Percentiles rank a stretch among this genome's conserved stretches.
These are phyloP conservation scores for Apiotrichum porosum DNA, from an alignment of 1,284 basidiomycete species.

Conservation along the genomic window DNA sequence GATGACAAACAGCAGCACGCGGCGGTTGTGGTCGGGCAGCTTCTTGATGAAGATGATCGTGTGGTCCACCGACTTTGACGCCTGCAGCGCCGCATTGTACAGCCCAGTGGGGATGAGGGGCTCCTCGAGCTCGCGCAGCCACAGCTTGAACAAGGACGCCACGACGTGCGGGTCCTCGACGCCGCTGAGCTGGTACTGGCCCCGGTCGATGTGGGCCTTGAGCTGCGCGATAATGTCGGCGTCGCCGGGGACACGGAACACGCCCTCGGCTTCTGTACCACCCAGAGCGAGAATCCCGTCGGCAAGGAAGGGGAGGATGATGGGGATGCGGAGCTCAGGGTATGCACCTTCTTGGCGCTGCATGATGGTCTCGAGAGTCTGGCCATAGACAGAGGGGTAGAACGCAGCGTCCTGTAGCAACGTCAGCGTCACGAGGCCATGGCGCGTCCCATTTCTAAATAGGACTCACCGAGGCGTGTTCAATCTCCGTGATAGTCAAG, in stretches of 20 bases:
- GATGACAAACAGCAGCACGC: constrained; percentile 77
- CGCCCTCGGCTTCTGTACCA: constrained; percentile 75
- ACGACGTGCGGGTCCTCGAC: constrained; percentile 83
- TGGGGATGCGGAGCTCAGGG: constrained; percentile 74
- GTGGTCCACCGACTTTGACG: constrained; percentile 59
- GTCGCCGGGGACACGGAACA: constrained; percentile 86
- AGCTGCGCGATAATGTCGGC: constrained; percentile 76
- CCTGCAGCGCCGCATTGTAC: constrained; percentile 64
- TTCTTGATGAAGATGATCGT: constrained; percentile 68
- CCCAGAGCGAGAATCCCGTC: constrained; percentile 83
- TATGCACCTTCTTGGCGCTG: constrained; percentile 77
- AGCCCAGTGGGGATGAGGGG: constrained; percentile 68
- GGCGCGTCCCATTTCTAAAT: background rate
- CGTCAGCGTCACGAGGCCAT: background rate
- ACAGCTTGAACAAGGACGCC: constrained; percentile 81
- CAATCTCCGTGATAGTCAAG: constrained; percentile 73
- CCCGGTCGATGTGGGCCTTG: constrained; percentile 79
- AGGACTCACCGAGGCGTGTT: constrained; percentile 68
- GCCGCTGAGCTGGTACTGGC: constrained; percentile 71
- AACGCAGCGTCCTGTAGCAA: constrained; percentile 72
- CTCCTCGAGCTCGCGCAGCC: constrained; percentile 82
- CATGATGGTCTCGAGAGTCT: constrained; percentile 75
- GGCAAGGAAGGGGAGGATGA: constrained; percentile 84
- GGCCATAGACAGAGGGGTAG: constrained; percentile 86
- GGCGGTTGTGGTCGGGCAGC: constrained; percentile 74